These are phyloP conservation scores for Pichia kluyveri DNA, from an alignment of 805 yeast genomes.

Conservation along the genomic window DNA sequence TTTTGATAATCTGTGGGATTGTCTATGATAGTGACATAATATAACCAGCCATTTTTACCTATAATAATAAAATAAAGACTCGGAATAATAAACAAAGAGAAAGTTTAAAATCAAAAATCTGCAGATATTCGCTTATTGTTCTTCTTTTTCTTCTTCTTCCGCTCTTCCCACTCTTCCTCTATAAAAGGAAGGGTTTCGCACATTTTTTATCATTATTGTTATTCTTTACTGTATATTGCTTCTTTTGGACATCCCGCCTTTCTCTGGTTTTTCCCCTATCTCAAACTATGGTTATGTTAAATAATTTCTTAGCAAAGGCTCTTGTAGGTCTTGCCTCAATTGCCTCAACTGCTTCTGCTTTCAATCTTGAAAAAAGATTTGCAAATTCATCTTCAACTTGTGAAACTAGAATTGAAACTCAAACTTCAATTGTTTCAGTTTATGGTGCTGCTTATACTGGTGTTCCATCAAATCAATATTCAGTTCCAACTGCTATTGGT, in stretches of 20 bases:
- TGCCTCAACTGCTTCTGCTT: neutral
- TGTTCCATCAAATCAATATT: conserved; percentile 10
- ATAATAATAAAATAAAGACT: no score
- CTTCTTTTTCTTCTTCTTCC: no score
- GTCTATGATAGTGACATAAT: no score
- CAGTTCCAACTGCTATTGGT: conserved; percentile 8
- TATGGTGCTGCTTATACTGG: conserved; percentile 12
- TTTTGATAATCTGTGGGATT: no score
- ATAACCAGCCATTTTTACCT: no score
- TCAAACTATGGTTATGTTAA: conserved; percentile 6
- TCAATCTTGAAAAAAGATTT: neutral
- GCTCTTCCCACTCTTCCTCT: no score
- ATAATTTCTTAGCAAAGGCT: neutral
- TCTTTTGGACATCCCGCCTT: conserved; percentile 5
- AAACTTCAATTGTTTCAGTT: conserved; percentile 7
- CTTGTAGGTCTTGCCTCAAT: conserved; percentile 1
- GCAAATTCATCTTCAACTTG: conserved; percentile 1
- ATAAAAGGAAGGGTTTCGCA: no score
- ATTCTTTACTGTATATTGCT: neutral
- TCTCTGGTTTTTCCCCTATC: conserved; percentile 5
- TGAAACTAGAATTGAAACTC: conserved; percentile 1
- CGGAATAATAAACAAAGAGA: no score
- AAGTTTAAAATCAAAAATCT: no score
- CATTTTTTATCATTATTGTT: no score
- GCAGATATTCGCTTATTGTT: no score